Base-by-base conservation (phyloP, 2,329 filamentous ascomycete genomes). In the Epichloe gansuensis region DNA sequence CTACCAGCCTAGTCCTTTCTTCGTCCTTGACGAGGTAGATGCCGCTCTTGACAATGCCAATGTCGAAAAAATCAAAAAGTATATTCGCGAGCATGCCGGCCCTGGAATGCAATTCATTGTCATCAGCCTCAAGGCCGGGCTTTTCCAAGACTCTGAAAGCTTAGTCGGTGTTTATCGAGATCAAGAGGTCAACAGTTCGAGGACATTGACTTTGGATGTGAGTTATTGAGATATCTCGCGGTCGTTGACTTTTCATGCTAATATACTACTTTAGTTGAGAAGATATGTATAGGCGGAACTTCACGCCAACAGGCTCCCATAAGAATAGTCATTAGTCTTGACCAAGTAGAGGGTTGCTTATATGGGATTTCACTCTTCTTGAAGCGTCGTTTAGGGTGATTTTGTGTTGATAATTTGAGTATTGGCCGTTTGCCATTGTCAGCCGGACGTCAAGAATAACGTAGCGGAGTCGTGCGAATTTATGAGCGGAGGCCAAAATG, bases 61-160 rank as follows among this genome's bases (percentile, higher is more conserved):
- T 61, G 93, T 97, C 6, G 85, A 89, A 89, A 94, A 66, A 90
- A n/a, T 98, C 68, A 93, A 91, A 58, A 93, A 93, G 68, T 98
- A 98, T 64, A 95, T 98, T 56, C 81, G 85, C 39, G 89, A 95
- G 63, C 90, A 98, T 68, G 87, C 90, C 1, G 88, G 89, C 0
- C 93, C 93, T 1, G 94, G 94, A 13, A 97, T 97, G 89, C 93
- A 98, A 68, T 98, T 98, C 61, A 94, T 98, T 55, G 93, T 98
- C 59, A 98, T 98, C 68, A 89, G 84, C 71, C 77, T 98, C 66
- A 98, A 98, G 77, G 87, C 89, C 0, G 90, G 89, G 1, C 74
- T 98, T 52, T 98, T 97, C 72, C 90, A 98, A 70, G 87, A 94
- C 67, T 95, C 89, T 64, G 90, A 98, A 75, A 94, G 89, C 55